These are phyloP conservation scores for Pyricularia pennisetigena DNA, from an alignment of 2,329 filamentous ascomycete species.

Conservation along the genomic window DNA sequence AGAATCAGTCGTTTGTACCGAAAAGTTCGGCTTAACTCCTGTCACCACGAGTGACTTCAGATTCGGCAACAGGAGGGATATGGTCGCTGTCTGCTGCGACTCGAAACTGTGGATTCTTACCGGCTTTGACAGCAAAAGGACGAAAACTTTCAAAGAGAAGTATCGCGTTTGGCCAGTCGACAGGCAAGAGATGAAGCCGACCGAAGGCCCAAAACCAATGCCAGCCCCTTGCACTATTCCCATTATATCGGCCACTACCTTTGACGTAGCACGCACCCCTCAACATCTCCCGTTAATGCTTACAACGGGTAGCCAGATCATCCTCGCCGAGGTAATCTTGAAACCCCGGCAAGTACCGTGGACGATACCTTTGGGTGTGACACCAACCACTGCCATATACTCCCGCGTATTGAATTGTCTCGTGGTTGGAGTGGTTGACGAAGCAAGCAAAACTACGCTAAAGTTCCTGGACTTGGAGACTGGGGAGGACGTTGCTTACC, in stretches of 20 bases:
- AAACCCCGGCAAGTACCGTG: conserved; percentile 37
- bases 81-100: conserved; percentile 37
- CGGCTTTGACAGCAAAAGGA: conserved; percentile 19
- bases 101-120: conserved; percentile 33
- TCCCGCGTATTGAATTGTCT: conserved; percentile 41
- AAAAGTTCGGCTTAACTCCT: conserved; percentile 15
- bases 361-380: conserved; percentile 34
- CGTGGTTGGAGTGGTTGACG: conserved; percentile 34
- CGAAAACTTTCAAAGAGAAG: conserved; percentile 26
- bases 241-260: conserved; percentile 35
- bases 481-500: conserved; percentile 38
- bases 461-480: conserved; percentile 47
- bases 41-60: conserved; percentile 12
- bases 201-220: not conserved
- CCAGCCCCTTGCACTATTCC: conserved; percentile 29
- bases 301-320: conserved; percentile 36
- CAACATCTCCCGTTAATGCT: conserved; percentile 36
- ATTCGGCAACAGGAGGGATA: conserved; percentile 14
- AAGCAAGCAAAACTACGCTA: conserved; percentile 34
- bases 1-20: conserved; percentile 12
- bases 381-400: conserved; percentile 43
- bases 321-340: conserved; percentile 41
- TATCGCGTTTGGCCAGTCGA: conserved; percentile 42
- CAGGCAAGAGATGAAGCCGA: conserved; percentile 26
- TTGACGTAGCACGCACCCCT: conserved; percentile 27